A percentile compares a stretch with the other conserved stretches of the same genome.
These are phyloP conservation scores for Aegilops speltoides DNA, from an alignment of 176 grass and related monocot species.

Conservation along the genomic window DNA sequence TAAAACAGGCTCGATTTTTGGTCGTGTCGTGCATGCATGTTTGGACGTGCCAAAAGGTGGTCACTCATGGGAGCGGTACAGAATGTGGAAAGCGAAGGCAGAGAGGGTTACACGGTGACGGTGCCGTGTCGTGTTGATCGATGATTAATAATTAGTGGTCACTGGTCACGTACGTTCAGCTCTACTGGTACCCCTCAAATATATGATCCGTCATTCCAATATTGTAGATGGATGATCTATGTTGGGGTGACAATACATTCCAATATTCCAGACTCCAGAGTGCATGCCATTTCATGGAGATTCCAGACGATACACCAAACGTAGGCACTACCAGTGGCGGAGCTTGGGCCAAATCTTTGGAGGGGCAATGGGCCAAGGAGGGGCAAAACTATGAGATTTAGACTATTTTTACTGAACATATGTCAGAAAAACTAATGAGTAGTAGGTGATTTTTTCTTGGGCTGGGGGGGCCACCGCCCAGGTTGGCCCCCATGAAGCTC, in stretches of 20 bases:
- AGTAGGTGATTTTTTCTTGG: too few relatives aligned
- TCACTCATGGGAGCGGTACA: background rate
- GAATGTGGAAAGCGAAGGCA: background rate
- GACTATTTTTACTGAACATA: too few relatives aligned
- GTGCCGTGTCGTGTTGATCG: background rate
- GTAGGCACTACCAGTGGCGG: background rate
- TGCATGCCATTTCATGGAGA: background rate
- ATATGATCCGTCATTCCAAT: background rate
- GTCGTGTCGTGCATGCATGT: background rate
- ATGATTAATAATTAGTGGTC: background rate
- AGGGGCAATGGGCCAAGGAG: too few relatives aligned
- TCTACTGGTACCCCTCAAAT: background rate
- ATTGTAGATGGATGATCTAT: background rate
- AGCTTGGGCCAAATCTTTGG: too few relatives aligned
- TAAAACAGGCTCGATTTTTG: background rate
- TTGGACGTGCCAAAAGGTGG: background rate
- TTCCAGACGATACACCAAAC: background rate
- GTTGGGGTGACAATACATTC: background rate
- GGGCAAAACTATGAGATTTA: too few relatives aligned
- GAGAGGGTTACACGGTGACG: slow-evolving; percentile 1
- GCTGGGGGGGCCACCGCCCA: too few relatives aligned
- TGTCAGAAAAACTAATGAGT: too few relatives aligned
- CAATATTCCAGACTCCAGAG: background rate
- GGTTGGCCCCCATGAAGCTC: too few relatives aligned
- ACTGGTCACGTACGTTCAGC: background rate